Evolutionary conservation across 768 basidiomycete genomes (phyloP).

Genomic region (Thelephora ganbajun): DNA sequence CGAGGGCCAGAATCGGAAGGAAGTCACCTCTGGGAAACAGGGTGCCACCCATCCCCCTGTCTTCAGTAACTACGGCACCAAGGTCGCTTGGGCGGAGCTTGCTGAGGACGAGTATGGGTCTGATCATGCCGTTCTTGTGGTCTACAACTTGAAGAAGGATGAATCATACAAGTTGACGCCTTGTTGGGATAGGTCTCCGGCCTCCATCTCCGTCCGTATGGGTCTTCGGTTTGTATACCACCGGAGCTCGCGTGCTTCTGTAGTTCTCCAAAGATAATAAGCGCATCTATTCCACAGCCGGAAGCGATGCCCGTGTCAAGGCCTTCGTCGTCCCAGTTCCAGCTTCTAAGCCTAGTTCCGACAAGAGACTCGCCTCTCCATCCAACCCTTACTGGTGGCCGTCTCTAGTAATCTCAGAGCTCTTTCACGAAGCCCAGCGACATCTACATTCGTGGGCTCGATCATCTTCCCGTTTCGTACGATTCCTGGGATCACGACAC

Average conservation of each 20-base stretch:
- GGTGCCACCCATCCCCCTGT: constrained; percentile 70
- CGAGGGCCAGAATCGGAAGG: constrained; percentile 31
- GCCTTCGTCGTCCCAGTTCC: constrained; percentile 59
- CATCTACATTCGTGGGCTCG: constrained; percentile 43
- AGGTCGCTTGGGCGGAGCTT: no score
- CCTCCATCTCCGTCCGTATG: constrained; percentile 36
- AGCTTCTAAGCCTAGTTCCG: not conserved
- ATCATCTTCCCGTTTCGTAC: constrained; percentile 17
- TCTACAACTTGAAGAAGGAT: constrained; percentile 55
- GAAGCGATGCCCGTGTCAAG: constrained; percentile 68
- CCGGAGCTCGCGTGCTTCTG: not conserved
- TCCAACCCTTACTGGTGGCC: constrained; percentile 47
- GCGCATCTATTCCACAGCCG: constrained; percentile 60
- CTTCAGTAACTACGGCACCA: constrained; percentile 64
- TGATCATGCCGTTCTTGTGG: no score
- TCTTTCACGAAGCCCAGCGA: constrained; percentile 75
- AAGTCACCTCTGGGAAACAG: constrained; percentile 73
- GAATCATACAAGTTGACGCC: constrained; percentile 64
- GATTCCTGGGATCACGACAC: constrained; percentile 15
- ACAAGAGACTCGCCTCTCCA: constrained; percentile 29
- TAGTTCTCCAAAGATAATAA: constrained; percentile 67
- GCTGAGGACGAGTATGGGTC: no score
- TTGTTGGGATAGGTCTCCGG: constrained; percentile 75
- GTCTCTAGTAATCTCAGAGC: constrained; percentile 58
- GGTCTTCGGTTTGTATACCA: not conserved